These are phyloP conservation scores for Nitzschia palea DNA, from an alignment of 108 stramenopile genomes.

Conservation along the genomic window DNA sequence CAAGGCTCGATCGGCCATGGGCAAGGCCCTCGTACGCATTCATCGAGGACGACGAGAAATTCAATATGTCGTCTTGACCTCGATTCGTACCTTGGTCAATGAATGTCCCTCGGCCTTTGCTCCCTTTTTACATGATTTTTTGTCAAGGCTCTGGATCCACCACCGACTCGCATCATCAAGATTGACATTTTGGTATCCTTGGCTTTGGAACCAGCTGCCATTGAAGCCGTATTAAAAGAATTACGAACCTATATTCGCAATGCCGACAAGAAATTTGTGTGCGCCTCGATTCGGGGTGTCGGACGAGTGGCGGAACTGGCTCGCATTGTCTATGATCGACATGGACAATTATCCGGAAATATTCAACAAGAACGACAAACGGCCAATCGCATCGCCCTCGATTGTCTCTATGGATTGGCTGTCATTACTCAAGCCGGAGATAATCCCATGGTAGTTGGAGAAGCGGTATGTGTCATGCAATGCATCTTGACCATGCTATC, in stretches of 20 bases:
- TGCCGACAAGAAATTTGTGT: slow-evolving; percentile 87
- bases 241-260: slow-evolving; percentile 90
- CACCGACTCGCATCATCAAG: slow-evolving; percentile 92
- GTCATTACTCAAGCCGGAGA: slow-evolving; percentile 70
- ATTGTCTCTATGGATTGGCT: slow-evolving; percentile 86
- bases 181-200: slow-evolving; percentile 92
- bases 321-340: slow-evolving; percentile 77
- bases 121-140: slow-evolving; percentile 95
- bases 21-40: slow-evolving; percentile 95
- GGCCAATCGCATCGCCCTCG: slow-evolving; percentile 80
- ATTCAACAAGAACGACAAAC: slow-evolving; percentile 36
- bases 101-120: slow-evolving; percentile 94
- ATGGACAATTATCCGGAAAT: slow-evolving; percentile 45
- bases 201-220: slow-evolving; percentile 77
- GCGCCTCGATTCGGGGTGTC: slow-evolving; percentile 87
- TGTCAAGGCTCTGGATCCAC: slow-evolving; percentile 91
- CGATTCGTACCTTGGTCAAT: slow-evolving; percentile 86
- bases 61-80: slow-evolving; percentile 93
- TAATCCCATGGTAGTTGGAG: slow-evolving; percentile 83
- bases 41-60: slow-evolving; percentile 93
- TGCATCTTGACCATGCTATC: slow-evolving; percentile 80
- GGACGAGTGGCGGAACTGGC: slow-evolving; percentile 84
- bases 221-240: slow-evolving; percentile 89
- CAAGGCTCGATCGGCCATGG: slow-evolving; percentile 78
- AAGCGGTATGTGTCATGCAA: slow-evolving; percentile 87